Base-by-base conservation (phyloP, 78 protist genomes). In the Protostelium mycophagum region DNA sequence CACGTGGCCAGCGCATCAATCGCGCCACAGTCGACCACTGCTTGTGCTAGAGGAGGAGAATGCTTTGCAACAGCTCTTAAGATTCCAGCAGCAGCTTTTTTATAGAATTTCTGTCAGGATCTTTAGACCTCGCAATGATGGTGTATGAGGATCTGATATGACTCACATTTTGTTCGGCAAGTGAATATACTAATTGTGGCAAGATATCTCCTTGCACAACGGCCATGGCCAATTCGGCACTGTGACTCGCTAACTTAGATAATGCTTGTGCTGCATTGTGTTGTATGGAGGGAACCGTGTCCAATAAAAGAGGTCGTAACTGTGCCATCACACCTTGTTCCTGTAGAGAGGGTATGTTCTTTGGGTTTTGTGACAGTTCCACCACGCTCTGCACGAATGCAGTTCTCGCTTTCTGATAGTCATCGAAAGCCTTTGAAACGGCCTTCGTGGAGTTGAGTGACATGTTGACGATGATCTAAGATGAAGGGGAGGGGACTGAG, bases 61-160 rank as follows among this genome's bases (percentile, higher is more conserved):
- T 97, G 99, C 86, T 92, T 92, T 25, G 98, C 97, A 5, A 97
- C 98, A 0, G 97, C 87, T 0, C 97, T 95, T 36, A 96, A 86
- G 29, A 96, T 97, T 83, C 95, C 95, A 1, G 98, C 97, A 0
- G 99, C 99, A 0, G 97, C 93, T 92, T 96, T 97, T 91, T 97
- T 97, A 96, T 94, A 95, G 88, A 94, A 96, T 0, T 95, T 51
- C 92, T 89, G 10, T 28, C 85, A 10, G 10, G 37, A 89, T 16
- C 34, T 73, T 28, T 35, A 51, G 23, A 38, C 73, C 37, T 86
- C 37, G 28, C 37, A 10, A 37, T 29, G 63, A 29, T 37, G 16
- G n/a, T 25, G 86, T 28, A 28, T 28, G 37, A 85, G 1, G 0
- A 37, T 9, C 1, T 84, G 25, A 0, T 28, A 1, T 28, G 28